Conservation (phyloP, 1,139 yeast genomes). For the Kodamaea arcana region DNA sequence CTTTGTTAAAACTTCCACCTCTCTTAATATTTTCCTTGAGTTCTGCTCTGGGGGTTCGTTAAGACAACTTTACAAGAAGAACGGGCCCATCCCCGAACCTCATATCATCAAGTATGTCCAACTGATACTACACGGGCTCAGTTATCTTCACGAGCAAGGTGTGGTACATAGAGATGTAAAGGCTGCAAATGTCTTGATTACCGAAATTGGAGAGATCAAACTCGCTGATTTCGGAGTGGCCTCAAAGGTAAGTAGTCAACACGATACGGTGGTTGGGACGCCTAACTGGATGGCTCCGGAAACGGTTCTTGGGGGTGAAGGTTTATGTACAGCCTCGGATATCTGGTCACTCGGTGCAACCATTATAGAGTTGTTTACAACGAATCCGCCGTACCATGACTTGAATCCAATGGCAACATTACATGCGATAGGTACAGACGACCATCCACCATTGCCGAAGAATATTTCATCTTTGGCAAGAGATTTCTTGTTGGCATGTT, state of each 20-base stretch:
- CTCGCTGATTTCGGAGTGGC: constrained; percentile 83
- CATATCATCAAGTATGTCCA: constrained; percentile 56
- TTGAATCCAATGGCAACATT: constrained; percentile 82
- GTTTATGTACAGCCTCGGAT: constrained; percentile 84
- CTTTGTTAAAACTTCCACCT: constrained; percentile 64
- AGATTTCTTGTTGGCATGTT: constrained; percentile 72
- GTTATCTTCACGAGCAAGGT: constrained; percentile 64
- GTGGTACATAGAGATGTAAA: constrained; percentile 77
- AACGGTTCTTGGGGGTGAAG: constrained; percentile 68
- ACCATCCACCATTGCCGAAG: constrained; percentile 73
- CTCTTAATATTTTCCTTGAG: constrained; percentile 66
- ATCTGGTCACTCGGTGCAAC: constrained; percentile 97
- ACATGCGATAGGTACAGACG: constrained; percentile 88
- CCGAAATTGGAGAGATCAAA: constrained; percentile 57
- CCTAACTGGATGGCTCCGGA: constrained; percentile 93
- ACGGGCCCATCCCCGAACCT: constrained; percentile 57
- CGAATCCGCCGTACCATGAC: constrained; percentile 83
- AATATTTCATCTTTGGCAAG: constrained; percentile 48
- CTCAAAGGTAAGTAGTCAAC: constrained; percentile 45
- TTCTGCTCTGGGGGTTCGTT: constrained; percentile 87
- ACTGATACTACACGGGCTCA: constrained; percentile 74
- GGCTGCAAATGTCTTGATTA: constrained; percentile 69
- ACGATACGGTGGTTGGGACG: constrained; percentile 54
- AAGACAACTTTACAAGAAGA: constrained; percentile 57
- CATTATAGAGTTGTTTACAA: constrained; percentile 78